Percentiles rank a stretch among this genome's conserved stretches.
Evolutionary conservation across 345 rosid genomes (phyloP).

Genomic region (Salix caprea): DNA sequence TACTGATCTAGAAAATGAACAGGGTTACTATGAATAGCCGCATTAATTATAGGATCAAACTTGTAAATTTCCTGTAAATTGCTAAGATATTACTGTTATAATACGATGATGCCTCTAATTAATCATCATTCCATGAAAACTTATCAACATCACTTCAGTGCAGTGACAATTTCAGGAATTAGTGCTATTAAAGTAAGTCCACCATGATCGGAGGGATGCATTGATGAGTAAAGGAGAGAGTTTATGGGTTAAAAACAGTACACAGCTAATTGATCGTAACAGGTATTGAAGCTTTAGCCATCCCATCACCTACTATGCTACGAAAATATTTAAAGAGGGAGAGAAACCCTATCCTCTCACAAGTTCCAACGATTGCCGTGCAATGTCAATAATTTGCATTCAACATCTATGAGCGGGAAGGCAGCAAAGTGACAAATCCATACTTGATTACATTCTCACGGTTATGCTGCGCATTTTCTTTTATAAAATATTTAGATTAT

Average conservation of each 20-base stretch:
- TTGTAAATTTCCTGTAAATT: slow-evolving; percentile 17
- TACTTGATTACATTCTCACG: no score
- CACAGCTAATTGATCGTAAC: neutral
- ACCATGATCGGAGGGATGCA: neutral
- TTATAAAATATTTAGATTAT: no score
- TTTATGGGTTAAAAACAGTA: neutral
- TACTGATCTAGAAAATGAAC: slow-evolving; percentile 22
- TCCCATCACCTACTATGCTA: neutral
- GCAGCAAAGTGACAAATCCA: neutral
- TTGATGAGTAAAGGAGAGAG: neutral
- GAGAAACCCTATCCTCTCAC: neutral
- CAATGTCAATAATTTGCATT: neutral
- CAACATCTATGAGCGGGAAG: neutral
- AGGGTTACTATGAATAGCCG: slow-evolving; percentile 7
- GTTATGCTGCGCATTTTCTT: no score
- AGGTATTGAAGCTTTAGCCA: neutral
- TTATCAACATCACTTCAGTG: neutral
- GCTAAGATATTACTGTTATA: neutral
- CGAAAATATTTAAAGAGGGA: neutral
- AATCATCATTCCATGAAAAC: neutral
- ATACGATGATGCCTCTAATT: slow-evolving; percentile 4
- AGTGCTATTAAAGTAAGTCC: no score
- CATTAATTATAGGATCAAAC: neutral
- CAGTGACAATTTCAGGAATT: neutral
- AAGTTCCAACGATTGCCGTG: neutral